Percentiles rank a stretch among this genome's conserved stretches.
Evolutionary conservation across 306 rosid species (phyloP).

Genomic region (Geum urbanum): DNA sequence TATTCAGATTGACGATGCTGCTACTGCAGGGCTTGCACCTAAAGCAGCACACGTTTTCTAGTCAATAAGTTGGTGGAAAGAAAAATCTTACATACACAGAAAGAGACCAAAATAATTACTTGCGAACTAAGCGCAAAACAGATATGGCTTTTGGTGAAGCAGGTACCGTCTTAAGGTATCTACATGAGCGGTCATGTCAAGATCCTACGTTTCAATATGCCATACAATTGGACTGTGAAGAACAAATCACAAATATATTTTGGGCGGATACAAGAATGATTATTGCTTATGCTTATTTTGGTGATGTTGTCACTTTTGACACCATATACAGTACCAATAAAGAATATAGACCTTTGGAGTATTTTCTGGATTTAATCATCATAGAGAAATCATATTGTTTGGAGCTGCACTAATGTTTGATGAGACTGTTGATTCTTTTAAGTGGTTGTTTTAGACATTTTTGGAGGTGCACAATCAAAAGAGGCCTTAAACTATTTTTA

Average conservation of each 20-base stretch:
- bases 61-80: background rate
- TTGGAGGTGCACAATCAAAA: background rate
- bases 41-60: background rate
- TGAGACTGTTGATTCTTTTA: background rate
- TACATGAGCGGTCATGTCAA: background rate
- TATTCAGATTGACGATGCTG: background rate
- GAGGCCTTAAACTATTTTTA: no score
- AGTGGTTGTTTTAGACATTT: background rate
- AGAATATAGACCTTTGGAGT: background rate
- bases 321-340: background rate
- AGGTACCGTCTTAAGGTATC: background rate
- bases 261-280: background rate
- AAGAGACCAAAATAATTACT: background rate
- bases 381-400: background rate
- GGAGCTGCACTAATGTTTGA: background rate
- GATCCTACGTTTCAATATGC: no score
- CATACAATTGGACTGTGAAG: no score
- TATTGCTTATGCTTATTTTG: conserved; percentile 8
- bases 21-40: background rate
- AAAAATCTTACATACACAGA: background rate
- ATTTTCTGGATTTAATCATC: background rate
- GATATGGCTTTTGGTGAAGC: background rate
- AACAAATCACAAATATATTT: background rate
- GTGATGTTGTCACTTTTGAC: background rate
- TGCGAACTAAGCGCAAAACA: background rate